Evolutionary conservation across 768 basidiomycete genomes (phyloP).

Genomic region (Tulasnella sp.): DNA sequence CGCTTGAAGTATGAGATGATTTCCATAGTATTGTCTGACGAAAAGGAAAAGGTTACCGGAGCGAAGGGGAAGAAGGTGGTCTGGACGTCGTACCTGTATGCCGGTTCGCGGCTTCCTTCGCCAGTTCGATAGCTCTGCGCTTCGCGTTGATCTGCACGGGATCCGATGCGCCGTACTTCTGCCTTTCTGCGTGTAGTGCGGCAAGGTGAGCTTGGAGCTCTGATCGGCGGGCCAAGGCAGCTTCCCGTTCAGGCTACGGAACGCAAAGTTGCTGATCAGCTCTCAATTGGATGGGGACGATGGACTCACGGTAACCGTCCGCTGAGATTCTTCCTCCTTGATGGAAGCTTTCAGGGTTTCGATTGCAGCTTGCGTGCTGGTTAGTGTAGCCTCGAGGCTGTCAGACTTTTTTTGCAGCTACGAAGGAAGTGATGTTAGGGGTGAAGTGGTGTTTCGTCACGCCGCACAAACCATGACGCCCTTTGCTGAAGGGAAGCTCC

Average conservation of each 20-base stretch:
- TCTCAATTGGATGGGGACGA: background rate
- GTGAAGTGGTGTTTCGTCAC: background rate
- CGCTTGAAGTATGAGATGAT: constrained; percentile 26
- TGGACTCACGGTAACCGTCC: constrained; percentile 55
- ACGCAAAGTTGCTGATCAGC: background rate
- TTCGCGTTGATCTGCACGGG: constrained; percentile 77
- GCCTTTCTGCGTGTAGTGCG: constrained; percentile 62
- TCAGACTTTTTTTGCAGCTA: constrained; percentile 28
- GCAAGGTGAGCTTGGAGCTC: constrained; percentile 49
- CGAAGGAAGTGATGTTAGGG: background rate
- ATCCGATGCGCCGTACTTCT: constrained; percentile 78
- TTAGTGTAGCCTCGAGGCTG: constrained; percentile 58
- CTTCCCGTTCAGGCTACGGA: constrained; percentile 56
- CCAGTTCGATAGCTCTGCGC: constrained; percentile 64
- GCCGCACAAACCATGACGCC: constrained; percentile 61
- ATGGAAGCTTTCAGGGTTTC: constrained; percentile 47
- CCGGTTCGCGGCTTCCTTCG: constrained; percentile 75
- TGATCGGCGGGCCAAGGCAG: constrained; percentile 51
- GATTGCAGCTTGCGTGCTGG: constrained; percentile 49
- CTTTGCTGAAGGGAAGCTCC: constrained; percentile 90
- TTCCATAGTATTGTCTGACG: constrained; percentile 31
- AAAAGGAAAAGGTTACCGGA: background rate
- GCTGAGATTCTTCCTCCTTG: constrained; percentile 53
- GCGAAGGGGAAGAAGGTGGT: background rate
- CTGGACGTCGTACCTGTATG: constrained; percentile 71